Percentiles rank a stretch among this genome's conserved stretches.
Conservation (phyloP, 169 alveolate species). For the Cytauxzoon felis region DNA sequence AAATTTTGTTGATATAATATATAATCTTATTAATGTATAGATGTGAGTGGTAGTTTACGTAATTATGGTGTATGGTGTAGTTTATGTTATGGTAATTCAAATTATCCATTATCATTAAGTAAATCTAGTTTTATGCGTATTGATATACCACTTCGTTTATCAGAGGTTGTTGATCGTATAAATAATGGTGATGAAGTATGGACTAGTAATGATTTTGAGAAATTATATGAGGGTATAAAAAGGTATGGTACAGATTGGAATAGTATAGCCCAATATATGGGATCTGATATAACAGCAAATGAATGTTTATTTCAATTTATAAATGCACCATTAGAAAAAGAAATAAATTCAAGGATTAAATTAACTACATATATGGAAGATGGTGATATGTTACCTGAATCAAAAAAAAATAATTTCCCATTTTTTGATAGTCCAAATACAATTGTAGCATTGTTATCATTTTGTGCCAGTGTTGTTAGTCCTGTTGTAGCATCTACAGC, state of each 20-base stretch:
- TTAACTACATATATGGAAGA: conserved; percentile 1
- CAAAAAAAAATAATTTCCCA: background rate
- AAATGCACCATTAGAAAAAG: conserved; percentile 63
- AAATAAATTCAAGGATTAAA: background rate
- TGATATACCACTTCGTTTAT: conserved; percentile 3
- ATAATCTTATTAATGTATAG: background rate
- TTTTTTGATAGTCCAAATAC: conserved; percentile 39
- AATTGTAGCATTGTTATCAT: conserved; percentile 27
- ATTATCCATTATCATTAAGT: conserved; percentile 10
- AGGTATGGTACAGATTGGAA: conserved; percentile 67
- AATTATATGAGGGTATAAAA: conserved; percentile 46
- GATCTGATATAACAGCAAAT: conserved; percentile 50
- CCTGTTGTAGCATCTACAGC: conserved; percentile 48
- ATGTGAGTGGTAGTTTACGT: background rate
- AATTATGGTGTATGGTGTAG: conserved; percentile 23
- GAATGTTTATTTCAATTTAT: conserved; percentile 66
- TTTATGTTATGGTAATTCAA: conserved; percentile 16
- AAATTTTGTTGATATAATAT: background rate
- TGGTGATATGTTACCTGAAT: background rate
- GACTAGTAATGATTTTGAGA: conserved; percentile 7
- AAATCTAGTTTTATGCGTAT: conserved; percentile 8
- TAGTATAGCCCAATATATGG: conserved; percentile 49
- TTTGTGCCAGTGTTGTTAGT: conserved; percentile 29
- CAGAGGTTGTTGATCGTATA: background rate
- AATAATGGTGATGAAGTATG: conserved; percentile 10